Base-by-base conservation (phyloP, 768 basidiomycete genomes). In the Boletus subcaerulescens region DNA sequence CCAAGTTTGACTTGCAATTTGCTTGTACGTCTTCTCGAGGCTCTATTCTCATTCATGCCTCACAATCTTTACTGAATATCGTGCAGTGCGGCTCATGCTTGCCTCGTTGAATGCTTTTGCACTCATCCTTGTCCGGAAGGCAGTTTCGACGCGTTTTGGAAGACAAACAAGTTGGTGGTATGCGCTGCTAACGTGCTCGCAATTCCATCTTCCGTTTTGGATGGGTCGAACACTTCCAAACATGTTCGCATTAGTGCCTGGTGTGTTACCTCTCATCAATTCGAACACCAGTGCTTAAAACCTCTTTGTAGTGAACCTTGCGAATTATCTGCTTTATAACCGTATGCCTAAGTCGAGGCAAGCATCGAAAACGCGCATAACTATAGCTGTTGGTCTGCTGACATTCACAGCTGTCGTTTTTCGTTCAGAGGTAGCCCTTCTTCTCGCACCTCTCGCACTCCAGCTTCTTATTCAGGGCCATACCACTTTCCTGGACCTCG, bases 161-260 rank as follows among this genome's bases (percentile, higher is more conserved):
- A 69, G 74, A 2, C 65, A 69, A 4, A 78, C 85, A 0, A 76
- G 83, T 14, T 63, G 78, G 15, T 77, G 82, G 62, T 96, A 87
- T 67, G 70, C 80, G 1, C 57, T 94, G 0, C 66, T 97, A n/a
- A 84, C 84, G 4, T 78, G 83, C 59, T 83, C 87, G 0, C 93
- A 96, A 65, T 98, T 97, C 65, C 97, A 98, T 66, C 66, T 95
- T 6, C 86, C 86, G 8, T 99, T 92, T 69, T 98, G 93, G 87
- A 91, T 93, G 78, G 86, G 93, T 3, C 74, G 97, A 50, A 97
- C 96, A 0, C 71, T 98, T 8, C 96, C 97, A 2, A 99, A 98
- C 68, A 96, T 93, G 86, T 85, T 94, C 57, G 93, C 93, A 4
- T 73, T 94, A 17, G 74, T 89, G 3, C 83, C 86, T 43, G 90